A percentile compares a stretch with the other conserved stretches of the same genome.
These are phyloP conservation scores for Cytospora chrysosperma DNA, from an alignment of 2,329 filamentous ascomycete species.

Conservation along the genomic window DNA sequence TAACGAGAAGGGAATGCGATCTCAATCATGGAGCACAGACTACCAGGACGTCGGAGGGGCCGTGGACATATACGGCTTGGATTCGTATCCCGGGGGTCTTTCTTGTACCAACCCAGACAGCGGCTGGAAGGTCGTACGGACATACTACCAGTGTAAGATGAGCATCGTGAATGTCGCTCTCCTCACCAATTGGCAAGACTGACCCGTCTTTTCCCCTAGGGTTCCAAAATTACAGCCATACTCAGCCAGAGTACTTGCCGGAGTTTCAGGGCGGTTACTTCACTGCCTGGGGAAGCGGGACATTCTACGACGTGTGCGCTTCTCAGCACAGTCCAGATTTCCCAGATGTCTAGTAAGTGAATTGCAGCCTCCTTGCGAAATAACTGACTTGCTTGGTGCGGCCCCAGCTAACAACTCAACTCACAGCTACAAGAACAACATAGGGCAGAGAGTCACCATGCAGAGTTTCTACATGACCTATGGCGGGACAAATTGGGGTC, in stretches of 20 bases:
- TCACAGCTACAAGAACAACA: constrained; percentile 50
- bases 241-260: constrained; percentile 52
- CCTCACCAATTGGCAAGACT: not conserved
- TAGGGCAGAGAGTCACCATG: constrained; percentile 49
- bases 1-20: constrained; percentile 52
- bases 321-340: constrained; percentile 47
- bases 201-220: not conserved
- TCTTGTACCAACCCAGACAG: constrained; percentile 49
- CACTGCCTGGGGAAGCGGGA: constrained; percentile 49
- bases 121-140: constrained; percentile 50
- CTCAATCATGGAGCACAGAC: constrained; percentile 52
- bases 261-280: constrained; percentile 56
- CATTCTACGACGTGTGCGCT: constrained; percentile 50
- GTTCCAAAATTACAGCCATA: constrained; percentile 55
- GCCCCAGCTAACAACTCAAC: not conserved
- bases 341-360: constrained; percentile 46
- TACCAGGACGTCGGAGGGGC: constrained; percentile 56
- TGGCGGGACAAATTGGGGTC: constrained; percentile 58
- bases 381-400: no score
- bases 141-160: constrained; percentile 51
- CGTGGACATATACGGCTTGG: constrained; percentile 49
- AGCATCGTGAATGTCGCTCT: not conserved
- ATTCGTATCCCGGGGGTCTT: constrained; percentile 46
- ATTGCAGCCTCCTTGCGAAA: not conserved
- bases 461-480: constrained; percentile 52